A percentile compares a stretch with the other conserved stretches of the same genome.
These are phyloP conservation scores for Fusarium penzigii DNA, from an alignment of 2,329 filamentous ascomycete species.

Conservation along the genomic window DNA sequence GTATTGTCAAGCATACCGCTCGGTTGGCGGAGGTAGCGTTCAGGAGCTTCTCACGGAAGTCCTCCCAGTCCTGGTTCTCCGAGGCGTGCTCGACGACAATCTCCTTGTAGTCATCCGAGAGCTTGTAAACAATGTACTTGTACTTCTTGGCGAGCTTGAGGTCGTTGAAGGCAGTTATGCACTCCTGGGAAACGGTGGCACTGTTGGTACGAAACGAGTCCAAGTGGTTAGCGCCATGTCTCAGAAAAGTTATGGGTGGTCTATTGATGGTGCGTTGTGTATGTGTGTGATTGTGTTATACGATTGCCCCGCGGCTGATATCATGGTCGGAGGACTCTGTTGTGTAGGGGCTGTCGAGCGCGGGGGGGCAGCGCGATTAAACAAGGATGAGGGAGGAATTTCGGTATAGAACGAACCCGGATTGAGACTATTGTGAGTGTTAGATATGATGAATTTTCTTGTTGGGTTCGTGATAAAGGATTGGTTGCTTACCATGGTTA, in stretches of 20 bases:
- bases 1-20: slow-evolving; percentile 48
- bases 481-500: slow-evolving; percentile 42
- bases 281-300: slow-evolving; percentile 4
- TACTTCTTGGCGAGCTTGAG: slow-evolving; percentile 79
- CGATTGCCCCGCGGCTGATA: slow-evolving; percentile 25
- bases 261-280: no score
- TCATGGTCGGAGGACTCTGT: slow-evolving; percentile 16
- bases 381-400: slow-evolving; percentile 5
- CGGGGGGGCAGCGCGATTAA: slow-evolving; percentile 7
- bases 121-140: slow-evolving; percentile 89
- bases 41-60: slow-evolving; percentile 75
- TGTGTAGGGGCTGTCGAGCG: slow-evolving; percentile 12
- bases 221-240: slow-evolving; percentile 27
- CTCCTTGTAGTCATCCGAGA: slow-evolving; percentile 79
- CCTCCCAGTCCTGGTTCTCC: slow-evolving; percentile 66
- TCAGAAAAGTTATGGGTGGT: slow-evolving; percentile 12
- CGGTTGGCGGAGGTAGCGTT: slow-evolving; percentile 72
- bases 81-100: slow-evolving; percentile 79
- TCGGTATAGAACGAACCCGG: slow-evolving; percentile 51
- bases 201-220: slow-evolving; percentile 42
- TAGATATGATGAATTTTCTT: slow-evolving; percentile 14
- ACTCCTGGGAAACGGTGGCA: slow-evolving; percentile 72
- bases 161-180: slow-evolving; percentile 73
- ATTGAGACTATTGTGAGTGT: slow-evolving; percentile 58
- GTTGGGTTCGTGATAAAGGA: slow-evolving; percentile 12